phyloP scores from a whole-genome alignment of 306 rosid genomes.

The Coriaria nepalensis region DNA sequence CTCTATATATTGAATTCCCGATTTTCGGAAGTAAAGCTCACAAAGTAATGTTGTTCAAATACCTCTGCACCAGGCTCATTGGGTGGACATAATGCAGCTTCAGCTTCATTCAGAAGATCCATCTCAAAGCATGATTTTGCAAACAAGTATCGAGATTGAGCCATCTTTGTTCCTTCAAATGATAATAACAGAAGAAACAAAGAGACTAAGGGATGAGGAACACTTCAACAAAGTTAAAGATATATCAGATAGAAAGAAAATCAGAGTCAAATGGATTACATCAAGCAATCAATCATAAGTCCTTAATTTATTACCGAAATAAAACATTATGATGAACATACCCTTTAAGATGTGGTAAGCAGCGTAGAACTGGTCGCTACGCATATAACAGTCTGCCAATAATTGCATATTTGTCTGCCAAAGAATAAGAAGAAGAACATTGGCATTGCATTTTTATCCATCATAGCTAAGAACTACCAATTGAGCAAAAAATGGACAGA shows the following conservation, averaged over 20 bases:
- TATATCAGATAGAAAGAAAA: constrained; percentile 2
- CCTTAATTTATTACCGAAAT: neutral
- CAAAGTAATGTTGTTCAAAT: constrained; percentile 4
- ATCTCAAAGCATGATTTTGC: constrained; percentile 94
- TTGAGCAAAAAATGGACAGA: neutral
- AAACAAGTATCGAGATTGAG: constrained; percentile 99
- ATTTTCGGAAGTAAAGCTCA: neutral
- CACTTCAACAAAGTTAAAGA: constrained; percentile 3
- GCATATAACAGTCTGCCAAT: constrained; percentile 81
- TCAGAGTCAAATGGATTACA: constrained; percentile 8
- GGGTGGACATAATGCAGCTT: constrained; percentile 76
- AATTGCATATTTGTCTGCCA: constrained; percentile 74
- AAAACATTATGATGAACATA: constrained; percentile 18
- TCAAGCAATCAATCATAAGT: neutral
- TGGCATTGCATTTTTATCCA: no score
- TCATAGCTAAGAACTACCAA: no score
- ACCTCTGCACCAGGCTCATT: constrained; percentile 84
- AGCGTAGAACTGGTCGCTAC: constrained; percentile 68
- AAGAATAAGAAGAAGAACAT: constrained; percentile 7
- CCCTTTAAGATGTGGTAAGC: constrained; percentile 94
- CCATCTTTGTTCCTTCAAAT: constrained; percentile 74
- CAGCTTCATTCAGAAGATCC: constrained; percentile 89
- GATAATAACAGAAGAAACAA: constrained; percentile 21
- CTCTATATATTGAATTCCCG: neutral
- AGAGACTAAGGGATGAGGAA: constrained; percentile 22